Conservation (phyloP, 192 early-diverging fungal genomes). For the Backusella tuberculispora region DNA sequence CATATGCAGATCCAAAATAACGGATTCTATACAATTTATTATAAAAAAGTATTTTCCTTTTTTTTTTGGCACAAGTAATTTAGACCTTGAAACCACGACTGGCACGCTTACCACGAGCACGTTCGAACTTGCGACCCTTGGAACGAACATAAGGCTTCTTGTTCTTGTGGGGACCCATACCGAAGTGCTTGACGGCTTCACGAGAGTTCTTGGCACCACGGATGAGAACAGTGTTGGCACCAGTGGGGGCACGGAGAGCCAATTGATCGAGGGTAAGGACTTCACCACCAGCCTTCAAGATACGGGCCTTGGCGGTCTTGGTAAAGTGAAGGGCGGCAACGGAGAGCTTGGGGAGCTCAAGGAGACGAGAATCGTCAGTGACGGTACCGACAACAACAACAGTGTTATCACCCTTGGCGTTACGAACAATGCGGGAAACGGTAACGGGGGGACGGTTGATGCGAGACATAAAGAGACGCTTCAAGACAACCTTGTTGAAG, state of each 20-base stretch:
- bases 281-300: conserved; percentile 99
- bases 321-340: conserved; percentile 96
- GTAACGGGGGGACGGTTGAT: conserved; percentile 96
- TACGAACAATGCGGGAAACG: conserved; percentile 82
- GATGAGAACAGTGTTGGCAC: conserved; percentile 93
- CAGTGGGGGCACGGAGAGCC: conserved; percentile 96
- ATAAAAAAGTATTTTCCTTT: background rate
- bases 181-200: conserved; percentile 99
- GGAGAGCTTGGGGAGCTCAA: conserved; percentile 93
- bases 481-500: conserved; percentile 99
- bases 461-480: conserved; percentile 98
- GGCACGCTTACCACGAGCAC: conserved; percentile 98
- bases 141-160: conserved; percentile 90
- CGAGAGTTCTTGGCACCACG: conserved; percentile 94
- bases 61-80: conserved; percentile 24
- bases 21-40: conserved; percentile 8
- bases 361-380: conserved; percentile 94
- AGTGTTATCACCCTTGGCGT: conserved; percentile 84
- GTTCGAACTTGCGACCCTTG: conserved; percentile 99
- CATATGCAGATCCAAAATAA: background rate
- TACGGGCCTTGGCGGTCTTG: conserved; percentile 94
- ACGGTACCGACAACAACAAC: conserved; percentile 96
- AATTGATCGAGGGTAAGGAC: conserved; percentile 98
- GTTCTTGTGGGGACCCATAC: conserved; percentile 57
- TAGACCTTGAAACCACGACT: conserved; percentile 98